Evolutionary conservation across 257 asterid species (phyloP), one percentile per base, ranked within the genome.

Genomic region (Echites panduratus): DNA sequence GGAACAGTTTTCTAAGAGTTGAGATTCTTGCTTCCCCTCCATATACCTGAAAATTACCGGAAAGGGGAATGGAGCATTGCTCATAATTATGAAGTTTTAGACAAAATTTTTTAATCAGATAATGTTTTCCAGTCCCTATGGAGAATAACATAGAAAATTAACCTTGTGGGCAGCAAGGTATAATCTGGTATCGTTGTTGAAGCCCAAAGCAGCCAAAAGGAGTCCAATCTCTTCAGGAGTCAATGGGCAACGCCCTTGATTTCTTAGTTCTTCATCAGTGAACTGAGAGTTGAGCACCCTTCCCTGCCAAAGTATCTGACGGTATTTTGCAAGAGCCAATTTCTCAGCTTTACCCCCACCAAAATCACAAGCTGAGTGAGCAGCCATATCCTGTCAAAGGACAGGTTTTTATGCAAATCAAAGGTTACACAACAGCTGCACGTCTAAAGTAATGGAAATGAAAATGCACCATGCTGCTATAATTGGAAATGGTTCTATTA

Each of bases 321-420:
- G 79, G 61, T 92, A 92, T 86, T 90, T 90, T 32, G 98, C 98
- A 68, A 92, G 85, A 62, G 98, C 94, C 78, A 92, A 65, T 76
- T 90, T 92, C 79, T 92, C 98, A 38, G 93, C 95, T 81, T 88
- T 92, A 14, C 98, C 98, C 50, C 98, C 98, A 76, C 97, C 98
- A 75, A 92, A 92, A 80, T 92, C 98, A 14, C 98, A 92, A 17
- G 98, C 97, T 20, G 98, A 90, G 85, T 90, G 98, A 50, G 98
- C 98, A 68, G 98, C 98, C 98, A 92, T 92, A 71, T 92, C 98
- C 98, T 92, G 83, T 66, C 48, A 41, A n/a, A 50, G 26, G 24
- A 43, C 35, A 14, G 72, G 27, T 63, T 38, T 63, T 7, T 11
- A 61, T 29, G 67, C 22, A 61, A 61, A 1, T 62, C 45, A 16